A percentile compares a stretch with the other conserved stretches of the same genome.
These are phyloP conservation scores for Nemania abortiva DNA, from an alignment of 2,329 filamentous ascomycete species.

Conservation along the genomic window DNA sequence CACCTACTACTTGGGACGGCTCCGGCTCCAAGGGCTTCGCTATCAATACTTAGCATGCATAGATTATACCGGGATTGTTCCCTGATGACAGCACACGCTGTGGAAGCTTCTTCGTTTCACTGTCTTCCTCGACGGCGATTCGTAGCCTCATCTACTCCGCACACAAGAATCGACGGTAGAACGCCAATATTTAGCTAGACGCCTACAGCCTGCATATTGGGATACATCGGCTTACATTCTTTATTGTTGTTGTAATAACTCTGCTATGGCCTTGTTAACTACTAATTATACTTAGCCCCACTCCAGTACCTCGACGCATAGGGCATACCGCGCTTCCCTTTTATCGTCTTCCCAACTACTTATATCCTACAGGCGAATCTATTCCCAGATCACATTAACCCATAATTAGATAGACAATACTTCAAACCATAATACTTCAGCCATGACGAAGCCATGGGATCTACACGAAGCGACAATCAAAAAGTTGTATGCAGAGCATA, in stretches of 20 bases:
- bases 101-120: conserved; percentile 3
- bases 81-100: background rate
- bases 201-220: conserved; percentile 27
- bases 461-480: conserved; percentile 44
- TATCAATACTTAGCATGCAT: background rate
- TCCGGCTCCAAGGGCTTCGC: background rate
- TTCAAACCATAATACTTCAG: conserved; percentile 1
- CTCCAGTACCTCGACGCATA: background rate
- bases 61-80: background rate
- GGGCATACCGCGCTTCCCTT: background rate
- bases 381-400: background rate
- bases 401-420: conserved; percentile 2
- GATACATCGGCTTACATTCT: background rate
- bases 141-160: conserved; percentile 25
- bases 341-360: background rate
- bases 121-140: conserved; percentile 6
- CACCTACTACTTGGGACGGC: background rate
- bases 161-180: background rate
- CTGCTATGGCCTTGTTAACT: background rate
- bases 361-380: conserved; percentile 5
- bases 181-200: conserved; percentile 8
- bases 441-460: conserved; percentile 48
- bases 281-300: conserved; percentile 4
- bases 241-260: background rate
- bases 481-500: conserved; percentile 45